Percentiles rank a stretch among this genome's conserved stretches.
These are phyloP conservation scores for Myxozyma udenii DNA, from an alignment of 805 yeast genomes.

Conservation along the genomic window DNA sequence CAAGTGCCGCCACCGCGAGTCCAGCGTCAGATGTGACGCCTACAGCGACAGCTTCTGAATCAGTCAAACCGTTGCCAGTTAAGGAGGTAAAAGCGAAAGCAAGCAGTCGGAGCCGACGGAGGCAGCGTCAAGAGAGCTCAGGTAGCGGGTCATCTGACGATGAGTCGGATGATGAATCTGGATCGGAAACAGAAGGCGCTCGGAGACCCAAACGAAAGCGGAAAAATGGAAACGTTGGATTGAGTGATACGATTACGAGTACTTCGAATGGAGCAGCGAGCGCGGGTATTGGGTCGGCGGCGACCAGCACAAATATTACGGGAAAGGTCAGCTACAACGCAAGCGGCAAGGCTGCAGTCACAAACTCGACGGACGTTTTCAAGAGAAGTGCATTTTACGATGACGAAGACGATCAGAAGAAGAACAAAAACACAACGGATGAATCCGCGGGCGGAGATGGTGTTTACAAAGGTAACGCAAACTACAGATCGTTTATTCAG, in stretches of 20 bases:
- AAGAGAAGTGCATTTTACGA: conserved; percentile 31
- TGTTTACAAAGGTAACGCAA: conserved; percentile 23
- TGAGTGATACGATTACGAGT: conserved; percentile 19
- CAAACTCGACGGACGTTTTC: conserved; percentile 34
- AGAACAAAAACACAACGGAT: conserved; percentile 3
- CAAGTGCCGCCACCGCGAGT: too few relatives aligned
- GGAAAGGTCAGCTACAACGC: conserved; percentile 21
- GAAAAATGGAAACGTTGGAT: conserved; percentile 10
- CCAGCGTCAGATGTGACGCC: too few relatives aligned
- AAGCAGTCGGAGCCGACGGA: too few relatives aligned
- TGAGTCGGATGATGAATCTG: too few relatives aligned
- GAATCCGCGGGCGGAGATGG: conserved; percentile 14
- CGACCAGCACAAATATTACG: conserved; percentile 4
- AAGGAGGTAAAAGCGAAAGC: too few relatives aligned
- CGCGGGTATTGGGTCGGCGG: conserved; percentile 3
- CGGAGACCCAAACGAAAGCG: conserved; percentile 26
- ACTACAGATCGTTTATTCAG: conserved; percentile 26
- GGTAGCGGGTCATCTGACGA: too few relatives aligned
- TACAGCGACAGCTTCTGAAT: too few relatives aligned
- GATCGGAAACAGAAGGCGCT: too few relatives aligned
- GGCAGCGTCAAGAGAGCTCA: too few relatives aligned
- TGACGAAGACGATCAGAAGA: conserved; percentile 18
- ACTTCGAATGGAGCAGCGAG: conserved; percentile 13
- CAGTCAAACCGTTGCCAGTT: too few relatives aligned
- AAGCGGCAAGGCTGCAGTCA: conserved; percentile 15